Evolutionary conservation across 176 grass and related monocot species (phyloP).

Genomic region (Juncus effusus): DNA sequence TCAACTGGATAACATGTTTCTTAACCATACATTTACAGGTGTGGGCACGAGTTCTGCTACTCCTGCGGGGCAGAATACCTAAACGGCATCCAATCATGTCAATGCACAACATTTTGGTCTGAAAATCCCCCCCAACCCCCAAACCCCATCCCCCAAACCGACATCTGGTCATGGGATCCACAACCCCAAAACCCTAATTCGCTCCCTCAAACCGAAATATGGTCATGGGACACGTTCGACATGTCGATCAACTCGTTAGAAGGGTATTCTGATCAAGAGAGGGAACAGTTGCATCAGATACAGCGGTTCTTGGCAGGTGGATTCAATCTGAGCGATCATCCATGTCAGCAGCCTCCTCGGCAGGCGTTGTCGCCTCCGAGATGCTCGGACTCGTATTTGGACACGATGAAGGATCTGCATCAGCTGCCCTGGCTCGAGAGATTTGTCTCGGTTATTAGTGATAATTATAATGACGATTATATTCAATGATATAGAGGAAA

Average conservation of each 20-base stretch:
- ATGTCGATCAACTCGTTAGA: conserved; percentile 52
- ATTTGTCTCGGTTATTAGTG: conserved; percentile 97
- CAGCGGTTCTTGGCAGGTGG: conserved; percentile 85
- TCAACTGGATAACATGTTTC: too few relatives aligned
- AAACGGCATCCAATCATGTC: conserved; percentile 68
- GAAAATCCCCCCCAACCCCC: conserved; percentile 10
- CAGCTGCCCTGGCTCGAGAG: conserved; percentile 99
- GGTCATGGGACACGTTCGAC: conserved; percentile 89
- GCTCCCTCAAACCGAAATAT: conserved; percentile 63
- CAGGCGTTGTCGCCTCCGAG: conserved; percentile 48
- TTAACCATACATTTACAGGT: conserved; percentile 39
- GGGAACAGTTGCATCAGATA: conserved; percentile 76
- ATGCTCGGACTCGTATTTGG: conserved; percentile 66
- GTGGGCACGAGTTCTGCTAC: conserved; percentile 97
- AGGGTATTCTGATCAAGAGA: conserved; percentile 93
- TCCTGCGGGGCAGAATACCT: conserved; percentile 72
- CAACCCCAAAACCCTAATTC: conserved; percentile 16
- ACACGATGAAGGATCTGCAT: conserved; percentile 97
- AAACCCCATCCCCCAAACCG: conserved; percentile 29
- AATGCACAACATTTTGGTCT: conserved; percentile 75
- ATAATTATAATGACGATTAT: conserved; percentile 93
- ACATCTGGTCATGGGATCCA: conserved; percentile 86
- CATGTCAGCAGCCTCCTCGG: conserved; percentile 6
- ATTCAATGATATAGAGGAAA: conserved; percentile 60
- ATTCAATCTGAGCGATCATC: conserved; percentile 73